Conservation (phyloP, 140 eudicot genomes). For the Erigeron philadelphicus region DNA sequence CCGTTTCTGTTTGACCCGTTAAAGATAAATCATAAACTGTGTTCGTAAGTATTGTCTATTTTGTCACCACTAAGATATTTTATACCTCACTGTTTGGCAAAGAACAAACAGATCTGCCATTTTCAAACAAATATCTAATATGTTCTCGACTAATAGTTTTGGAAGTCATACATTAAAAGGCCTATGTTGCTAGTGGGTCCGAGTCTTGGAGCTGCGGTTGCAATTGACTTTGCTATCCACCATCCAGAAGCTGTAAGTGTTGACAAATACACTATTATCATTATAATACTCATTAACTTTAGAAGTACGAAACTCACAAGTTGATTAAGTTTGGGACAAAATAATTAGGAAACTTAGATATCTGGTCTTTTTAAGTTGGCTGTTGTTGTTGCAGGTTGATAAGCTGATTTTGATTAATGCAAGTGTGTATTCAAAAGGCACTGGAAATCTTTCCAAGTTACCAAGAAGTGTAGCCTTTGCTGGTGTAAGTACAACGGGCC, state of each 20-base stretch:
- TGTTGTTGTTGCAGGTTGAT: slow-evolving; percentile 56
- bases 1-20: background rate
- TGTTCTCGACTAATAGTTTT: slow-evolving; percentile 42
- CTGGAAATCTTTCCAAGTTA: slow-evolving; percentile 65
- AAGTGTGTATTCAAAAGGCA: slow-evolving; percentile 88
- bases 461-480: slow-evolving; percentile 79
- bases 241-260: slow-evolving; percentile 86
- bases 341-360: background rate
- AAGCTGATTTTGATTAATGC: slow-evolving; percentile 79
- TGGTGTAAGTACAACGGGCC: slow-evolving; percentile 42
- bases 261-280: background rate
- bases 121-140: background rate
- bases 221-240: slow-evolving; percentile 70
- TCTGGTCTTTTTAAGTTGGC: background rate
- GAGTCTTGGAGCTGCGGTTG: slow-evolving; percentile 94
- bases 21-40: background rate
- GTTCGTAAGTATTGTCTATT: background rate
- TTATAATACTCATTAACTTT: background rate
- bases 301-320: slow-evolving; percentile 9
- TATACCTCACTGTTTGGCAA: background rate
- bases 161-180: slow-evolving; percentile 72
- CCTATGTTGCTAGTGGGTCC: slow-evolving; percentile 92
- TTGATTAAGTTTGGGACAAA: background rate
- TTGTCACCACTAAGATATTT: background rate
- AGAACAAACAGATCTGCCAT: background rate